A percentile compares a stretch with the other conserved stretches of the same genome.
These are phyloP conservation scores for Boletus speciosus DNA, from an alignment of 768 basidiomycete species.

Conservation along the genomic window DNA sequence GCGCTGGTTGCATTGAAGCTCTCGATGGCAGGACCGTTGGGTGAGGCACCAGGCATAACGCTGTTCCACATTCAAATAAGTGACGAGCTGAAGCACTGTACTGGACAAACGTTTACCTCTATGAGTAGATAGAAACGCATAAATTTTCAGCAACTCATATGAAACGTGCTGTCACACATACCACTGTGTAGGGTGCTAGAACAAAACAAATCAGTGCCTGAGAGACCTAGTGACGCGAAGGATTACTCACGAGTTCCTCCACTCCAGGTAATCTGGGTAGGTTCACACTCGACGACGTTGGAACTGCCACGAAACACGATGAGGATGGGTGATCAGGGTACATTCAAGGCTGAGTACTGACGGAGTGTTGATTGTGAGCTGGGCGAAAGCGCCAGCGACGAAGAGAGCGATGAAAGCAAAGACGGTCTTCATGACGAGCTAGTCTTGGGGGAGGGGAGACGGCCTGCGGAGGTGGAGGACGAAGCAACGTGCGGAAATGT, in stretches of 20 bases:
- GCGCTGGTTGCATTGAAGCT: slow-evolving; percentile 40
- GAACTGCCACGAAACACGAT: slow-evolving; percentile 31
- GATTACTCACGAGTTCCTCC: slow-evolving; percentile 51
- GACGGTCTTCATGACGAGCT: slow-evolving; percentile 45
- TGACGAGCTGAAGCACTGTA: background rate
- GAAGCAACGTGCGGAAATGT: slow-evolving; percentile 16
- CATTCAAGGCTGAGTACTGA: slow-evolving; percentile 34
- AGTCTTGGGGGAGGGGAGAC: slow-evolving; percentile 4
- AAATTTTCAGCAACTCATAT: background rate
- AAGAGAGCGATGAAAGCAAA: slow-evolving; percentile 40
- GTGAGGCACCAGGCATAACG: slow-evolving; percentile 49
- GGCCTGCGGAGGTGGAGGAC: background rate
- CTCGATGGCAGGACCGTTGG: slow-evolving; percentile 42
- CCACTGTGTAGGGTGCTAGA: slow-evolving; percentile 62
- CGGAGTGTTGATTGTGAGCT: slow-evolving; percentile 68
- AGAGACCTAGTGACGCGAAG: rapidly evolving
- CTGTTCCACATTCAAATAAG: slow-evolving; percentile 32
- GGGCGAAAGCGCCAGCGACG: slow-evolving; percentile 42
- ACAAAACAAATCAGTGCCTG: background rate
- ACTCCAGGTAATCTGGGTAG: slow-evolving; percentile 50
- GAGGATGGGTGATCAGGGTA: background rate
- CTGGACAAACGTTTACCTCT: slow-evolving; percentile 36
- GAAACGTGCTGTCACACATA: slow-evolving; percentile 34
- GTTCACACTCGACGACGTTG: slow-evolving; percentile 54
- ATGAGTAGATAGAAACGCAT: background rate